Evolutionary conservation across 139 green algal species (phyloP).

Genomic region (Chloropicon primus): DNA sequence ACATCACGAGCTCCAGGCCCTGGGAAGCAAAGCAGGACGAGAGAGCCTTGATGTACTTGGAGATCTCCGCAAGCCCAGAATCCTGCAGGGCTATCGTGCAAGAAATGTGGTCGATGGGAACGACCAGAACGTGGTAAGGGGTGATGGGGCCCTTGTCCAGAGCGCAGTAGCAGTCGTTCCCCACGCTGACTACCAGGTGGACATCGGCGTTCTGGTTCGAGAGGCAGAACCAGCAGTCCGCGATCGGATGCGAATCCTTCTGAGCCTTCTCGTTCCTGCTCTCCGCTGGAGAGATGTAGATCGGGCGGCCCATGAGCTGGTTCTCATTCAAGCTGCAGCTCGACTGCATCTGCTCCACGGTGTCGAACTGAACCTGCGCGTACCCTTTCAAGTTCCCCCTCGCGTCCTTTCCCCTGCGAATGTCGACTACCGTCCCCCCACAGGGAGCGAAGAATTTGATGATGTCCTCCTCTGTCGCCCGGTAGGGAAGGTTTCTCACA

Average conservation of each 20-base stretch:
- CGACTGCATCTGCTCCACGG: slow-evolving; percentile 23
- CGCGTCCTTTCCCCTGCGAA: slow-evolving; percentile 7
- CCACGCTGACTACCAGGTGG: slow-evolving; percentile 35
- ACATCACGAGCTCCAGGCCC: slow-evolving; percentile 54
- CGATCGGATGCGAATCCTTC: slow-evolving; percentile 38
- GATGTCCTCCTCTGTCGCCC: neutral
- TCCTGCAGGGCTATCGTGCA: slow-evolving; percentile 32
- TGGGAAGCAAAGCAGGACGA: neutral
- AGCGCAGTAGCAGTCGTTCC: slow-evolving; percentile 59
- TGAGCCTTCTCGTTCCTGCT: slow-evolving; percentile 17
- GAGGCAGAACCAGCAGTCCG: slow-evolving; percentile 78
- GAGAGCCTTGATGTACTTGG: slow-evolving; percentile 14
- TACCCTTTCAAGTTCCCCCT: slow-evolving; percentile 22
- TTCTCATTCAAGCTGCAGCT: slow-evolving; percentile 37
- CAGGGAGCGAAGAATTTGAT: neutral
- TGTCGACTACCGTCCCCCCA: neutral
- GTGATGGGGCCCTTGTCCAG: slow-evolving; percentile 73
- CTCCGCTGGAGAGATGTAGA: slow-evolving; percentile 28
- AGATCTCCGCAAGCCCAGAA: slow-evolving; percentile 34
- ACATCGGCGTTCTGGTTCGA: slow-evolving; percentile 39
- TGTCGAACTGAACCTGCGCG: slow-evolving; percentile 43
- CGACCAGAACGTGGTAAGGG: slow-evolving; percentile 59
- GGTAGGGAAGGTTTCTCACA: neutral
- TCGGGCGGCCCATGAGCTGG: slow-evolving; percentile 38
- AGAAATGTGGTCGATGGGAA: slow-evolving; percentile 81